Evolutionary conservation across 306 rosid genomes (phyloP).

Genomic region (Clitoria ternatea): DNA sequence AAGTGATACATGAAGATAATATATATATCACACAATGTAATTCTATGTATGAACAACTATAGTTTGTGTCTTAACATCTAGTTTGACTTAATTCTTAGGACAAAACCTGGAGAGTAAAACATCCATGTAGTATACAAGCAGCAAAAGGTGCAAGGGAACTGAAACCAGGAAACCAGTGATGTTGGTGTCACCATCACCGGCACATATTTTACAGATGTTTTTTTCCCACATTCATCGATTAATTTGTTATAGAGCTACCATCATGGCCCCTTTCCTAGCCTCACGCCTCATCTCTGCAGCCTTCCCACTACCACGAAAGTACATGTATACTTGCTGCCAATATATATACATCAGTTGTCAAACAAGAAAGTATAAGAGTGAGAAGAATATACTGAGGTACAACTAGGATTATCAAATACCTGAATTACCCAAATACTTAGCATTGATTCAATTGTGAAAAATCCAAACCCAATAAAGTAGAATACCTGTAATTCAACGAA

Average conservation of each 20-base stretch:
- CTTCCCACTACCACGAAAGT: constrained; percentile 92
- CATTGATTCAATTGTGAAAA: constrained; percentile 57
- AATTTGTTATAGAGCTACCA: constrained; percentile 57
- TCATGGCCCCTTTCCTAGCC: constrained; percentile 68
- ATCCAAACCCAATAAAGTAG: constrained; percentile 73
- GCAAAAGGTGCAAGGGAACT: neutral
- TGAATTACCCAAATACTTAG: constrained; percentile 90
- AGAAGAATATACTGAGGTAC: neutral
- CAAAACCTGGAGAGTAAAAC: neutral
- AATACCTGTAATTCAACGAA: constrained; percentile 49
- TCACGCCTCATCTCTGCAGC: constrained; percentile 64
- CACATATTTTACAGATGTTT: constrained; percentile 10
- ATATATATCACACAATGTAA: constrained; percentile 5
- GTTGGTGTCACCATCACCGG: neutral
- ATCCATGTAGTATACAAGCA: neutral
- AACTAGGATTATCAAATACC: constrained; percentile 36
- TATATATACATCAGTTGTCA: constrained; percentile 17
- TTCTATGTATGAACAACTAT: constrained; percentile 26
- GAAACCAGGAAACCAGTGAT: neutral
- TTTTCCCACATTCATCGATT: neutral
- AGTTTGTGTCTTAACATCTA: constrained; percentile 9
- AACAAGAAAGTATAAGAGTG: neutral
- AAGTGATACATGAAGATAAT: constrained; percentile 1
- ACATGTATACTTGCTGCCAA: constrained; percentile 96
- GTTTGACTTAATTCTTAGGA: constrained; percentile 2